Conservation (phyloP, 176 grass and related monocot genomes). For the Carex cristatella region DNA sequence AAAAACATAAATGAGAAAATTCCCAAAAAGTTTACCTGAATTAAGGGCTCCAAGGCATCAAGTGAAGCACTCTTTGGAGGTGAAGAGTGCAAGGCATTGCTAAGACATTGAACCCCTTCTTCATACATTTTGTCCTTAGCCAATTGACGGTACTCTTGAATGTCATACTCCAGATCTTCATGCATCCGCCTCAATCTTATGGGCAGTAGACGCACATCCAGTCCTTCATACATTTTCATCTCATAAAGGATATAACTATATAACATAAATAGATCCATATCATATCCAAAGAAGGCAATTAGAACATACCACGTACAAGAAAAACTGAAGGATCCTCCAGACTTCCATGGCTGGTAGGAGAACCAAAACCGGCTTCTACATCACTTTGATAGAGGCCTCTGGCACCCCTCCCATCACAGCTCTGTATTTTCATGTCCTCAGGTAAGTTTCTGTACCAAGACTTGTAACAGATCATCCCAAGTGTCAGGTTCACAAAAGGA, state of each 20-base stretch:
- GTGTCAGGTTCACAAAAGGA: conserved; percentile 4
- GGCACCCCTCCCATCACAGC: background rate
- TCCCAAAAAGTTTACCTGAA: conserved; percentile 5
- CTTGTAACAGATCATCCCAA: conserved; percentile 14
- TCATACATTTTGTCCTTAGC: conserved; percentile 6
- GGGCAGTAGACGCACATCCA: conserved; percentile 1
- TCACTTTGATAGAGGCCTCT: background rate
- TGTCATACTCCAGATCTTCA: conserved; percentile 11
- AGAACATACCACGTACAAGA: conserved; percentile 20
- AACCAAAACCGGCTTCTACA: background rate
- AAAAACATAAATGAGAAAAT: background rate
- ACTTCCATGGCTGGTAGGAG: background rate
- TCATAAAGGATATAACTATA: background rate
- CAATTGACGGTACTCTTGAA: conserved; percentile 12
- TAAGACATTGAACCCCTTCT: conserved; percentile 1
- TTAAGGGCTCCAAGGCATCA: conserved; percentile 17
- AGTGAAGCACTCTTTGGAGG: conserved; percentile 4
- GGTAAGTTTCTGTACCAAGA: background rate
- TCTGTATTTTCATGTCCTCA: conserved; percentile 19
- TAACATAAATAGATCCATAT: background rate
- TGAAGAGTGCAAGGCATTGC: background rate
- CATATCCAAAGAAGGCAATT: background rate
- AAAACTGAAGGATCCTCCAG: conserved; percentile 16
- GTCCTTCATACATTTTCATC: conserved; percentile 15
- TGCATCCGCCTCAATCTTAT: conserved; percentile 11